Conservation (phyloP, 2,329 filamentous ascomycete species). For the Colletotrichum camelliae region DNA sequence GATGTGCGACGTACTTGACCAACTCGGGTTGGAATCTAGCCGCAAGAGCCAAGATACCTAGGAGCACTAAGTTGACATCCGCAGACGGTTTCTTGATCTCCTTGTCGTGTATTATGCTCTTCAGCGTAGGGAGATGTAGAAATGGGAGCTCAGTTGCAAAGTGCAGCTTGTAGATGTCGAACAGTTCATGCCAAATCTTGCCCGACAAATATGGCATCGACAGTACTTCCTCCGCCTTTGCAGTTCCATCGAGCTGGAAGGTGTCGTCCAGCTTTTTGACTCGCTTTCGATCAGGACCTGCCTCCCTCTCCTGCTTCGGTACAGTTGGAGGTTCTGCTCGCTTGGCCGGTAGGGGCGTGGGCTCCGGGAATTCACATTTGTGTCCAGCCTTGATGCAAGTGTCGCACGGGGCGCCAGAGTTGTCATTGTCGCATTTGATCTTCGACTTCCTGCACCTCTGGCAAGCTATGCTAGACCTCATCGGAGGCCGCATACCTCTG, state of each 20-base stretch:
- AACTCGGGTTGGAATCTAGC: conserved; percentile 70
- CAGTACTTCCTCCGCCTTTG: conserved; percentile 63
- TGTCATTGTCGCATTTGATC: conserved; percentile 85
- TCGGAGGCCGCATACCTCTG: conserved; percentile 55
- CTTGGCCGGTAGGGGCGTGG: conserved; percentile 40
- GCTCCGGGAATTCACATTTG: conserved; percentile 74
- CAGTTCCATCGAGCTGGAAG: conserved; percentile 40
- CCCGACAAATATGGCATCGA: conserved; percentile 66
- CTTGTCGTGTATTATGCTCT: conserved; percentile 51
- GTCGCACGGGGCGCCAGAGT: conserved; percentile 63
- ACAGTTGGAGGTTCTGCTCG: conserved; percentile 42
- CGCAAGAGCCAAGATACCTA: conserved; percentile 73
- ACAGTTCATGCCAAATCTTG: conserved; percentile 71
- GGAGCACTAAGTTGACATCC: conserved; percentile 62
- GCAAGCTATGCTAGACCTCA: conserved; percentile 84
- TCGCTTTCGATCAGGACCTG: conserved; percentile 55
- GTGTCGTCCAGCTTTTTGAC: conserved; percentile 49
- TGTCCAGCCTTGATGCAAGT: conserved; percentile 75
- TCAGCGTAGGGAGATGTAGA: conserved; percentile 69
- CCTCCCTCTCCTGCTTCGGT: conserved; percentile 46
- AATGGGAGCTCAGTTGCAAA: conserved; percentile 77
- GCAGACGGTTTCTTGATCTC: conserved; percentile 40
- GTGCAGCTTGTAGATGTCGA: conserved; percentile 73
- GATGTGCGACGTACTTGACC: conserved; percentile 56
- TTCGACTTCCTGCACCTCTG: conserved; percentile 79